phyloP scores from a whole-genome alignment of 2,329 filamentous ascomycete genomes.

The Alternaria tenuissima region DNA sequence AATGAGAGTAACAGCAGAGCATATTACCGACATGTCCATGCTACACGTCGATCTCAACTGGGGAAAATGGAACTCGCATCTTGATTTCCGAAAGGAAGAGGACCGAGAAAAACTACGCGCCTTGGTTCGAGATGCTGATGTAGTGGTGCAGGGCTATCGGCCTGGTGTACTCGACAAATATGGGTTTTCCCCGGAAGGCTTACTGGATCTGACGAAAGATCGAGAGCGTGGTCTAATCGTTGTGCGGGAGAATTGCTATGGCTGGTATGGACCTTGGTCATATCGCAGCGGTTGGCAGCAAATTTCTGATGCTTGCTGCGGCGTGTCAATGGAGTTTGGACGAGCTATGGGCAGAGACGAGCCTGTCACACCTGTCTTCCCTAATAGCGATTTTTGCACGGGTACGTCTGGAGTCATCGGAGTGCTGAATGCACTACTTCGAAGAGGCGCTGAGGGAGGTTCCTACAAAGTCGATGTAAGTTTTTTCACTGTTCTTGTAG shows the following conservation, averaged over 20 bases:
- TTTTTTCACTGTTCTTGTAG: background rate
- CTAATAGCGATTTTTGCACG: slow-evolving; percentile 58
- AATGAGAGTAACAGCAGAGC: slow-evolving; percentile 54
- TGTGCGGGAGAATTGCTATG: slow-evolving; percentile 63
- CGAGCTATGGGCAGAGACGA: slow-evolving; percentile 58
- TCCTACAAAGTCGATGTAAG: slow-evolving; percentile 55
- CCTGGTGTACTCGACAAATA: slow-evolving; percentile 57
- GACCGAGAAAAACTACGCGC: slow-evolving; percentile 51
- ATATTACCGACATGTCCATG: slow-evolving; percentile 52
- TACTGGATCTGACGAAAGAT: slow-evolving; percentile 54
- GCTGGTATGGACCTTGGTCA: slow-evolving; percentile 59
- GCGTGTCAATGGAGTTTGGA: slow-evolving; percentile 58
- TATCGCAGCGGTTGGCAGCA: slow-evolving; percentile 63
- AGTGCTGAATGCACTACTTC: slow-evolving; percentile 55
- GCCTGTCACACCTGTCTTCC: slow-evolving; percentile 56
- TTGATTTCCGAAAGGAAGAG: slow-evolving; percentile 54
- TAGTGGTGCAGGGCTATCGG: slow-evolving; percentile 61
- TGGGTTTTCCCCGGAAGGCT: slow-evolving; percentile 54
- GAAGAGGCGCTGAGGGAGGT: slow-evolving; percentile 52
- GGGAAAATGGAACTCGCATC: slow-evolving; percentile 59
- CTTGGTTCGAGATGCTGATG: slow-evolving; percentile 59
- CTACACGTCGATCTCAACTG: slow-evolving; percentile 59
- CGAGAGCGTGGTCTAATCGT: slow-evolving; percentile 57
- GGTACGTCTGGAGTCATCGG: slow-evolving; percentile 53
- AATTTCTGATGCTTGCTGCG: slow-evolving; percentile 58